Evolutionary conservation across 306 rosid genomes (phyloP), one percentile per base, ranked within the genome.

Genomic region (Luffa acutangula): DNA sequence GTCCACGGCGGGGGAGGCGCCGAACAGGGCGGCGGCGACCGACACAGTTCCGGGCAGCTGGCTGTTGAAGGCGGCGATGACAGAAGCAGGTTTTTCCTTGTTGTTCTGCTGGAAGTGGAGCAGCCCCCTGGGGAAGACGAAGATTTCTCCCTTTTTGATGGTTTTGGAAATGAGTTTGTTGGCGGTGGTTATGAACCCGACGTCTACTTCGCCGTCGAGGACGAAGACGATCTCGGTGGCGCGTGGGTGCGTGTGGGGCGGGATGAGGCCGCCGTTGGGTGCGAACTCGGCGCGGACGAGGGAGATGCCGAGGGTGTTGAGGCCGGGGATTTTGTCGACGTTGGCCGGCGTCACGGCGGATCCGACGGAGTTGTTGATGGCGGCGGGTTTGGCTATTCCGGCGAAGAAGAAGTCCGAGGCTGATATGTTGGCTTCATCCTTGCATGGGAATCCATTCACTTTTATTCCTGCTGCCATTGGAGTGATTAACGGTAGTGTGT

Each of bases 361-460:
- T 25, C 77, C 77, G 5, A 33, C 21, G 5, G 77, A 72, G 77
- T 72, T 72, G 77, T 72, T 48, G 58, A 72, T 48, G n/a, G 42
- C 39, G 18, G 57, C 77, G 7, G 58, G 42, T 10, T 48, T 72
- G 10, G 77, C 77, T 6, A 72, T 20, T 25, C 77, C 77, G 20
- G 41, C 42, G 77, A 72, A 72, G 77, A 72, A 72, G 77, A 72
- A 72, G 36, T 72, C 77, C 1, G 42, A 33, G 54, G 77, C 59
- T 3, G 57, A 48, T 21, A 72, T 15, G 42, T 48, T 72, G 10
- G 20, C 4, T 17, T 0, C 76, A 0, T 13, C 59, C 59, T 72
- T 72, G 77, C 77, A 72, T 72, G 77, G 77, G 41, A 72, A 72
- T 45, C 77, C 77, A 13, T 72, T 72, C 18, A 72, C 77, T 48